phyloP scores from a whole-genome alignment of 2,329 filamentous ascomycete species.

The Penicillium olsonii region DNA sequence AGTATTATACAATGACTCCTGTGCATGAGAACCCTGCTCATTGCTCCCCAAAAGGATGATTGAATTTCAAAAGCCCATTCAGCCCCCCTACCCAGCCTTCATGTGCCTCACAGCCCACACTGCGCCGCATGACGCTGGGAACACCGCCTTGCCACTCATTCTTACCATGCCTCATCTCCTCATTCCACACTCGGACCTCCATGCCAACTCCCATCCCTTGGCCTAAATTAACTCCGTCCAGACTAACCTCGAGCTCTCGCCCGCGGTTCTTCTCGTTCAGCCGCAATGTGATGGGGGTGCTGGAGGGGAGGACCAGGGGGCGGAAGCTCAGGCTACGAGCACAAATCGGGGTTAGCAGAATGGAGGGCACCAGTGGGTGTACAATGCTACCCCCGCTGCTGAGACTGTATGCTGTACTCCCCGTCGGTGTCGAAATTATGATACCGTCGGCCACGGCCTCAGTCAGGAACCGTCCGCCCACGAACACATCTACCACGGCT shows the following conservation, averaged over 20 bases:
- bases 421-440: constrained; percentile 89
- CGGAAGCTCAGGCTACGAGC: constrained; percentile 89
- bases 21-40: not conserved
- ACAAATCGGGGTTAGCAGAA: constrained; percentile 92
- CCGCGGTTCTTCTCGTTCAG: constrained; percentile 79
- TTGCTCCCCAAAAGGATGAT: constrained; percentile 86
- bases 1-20: not conserved
- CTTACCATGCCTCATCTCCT: constrained; percentile 63
- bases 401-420: constrained; percentile 93
- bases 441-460: constrained; percentile 95
- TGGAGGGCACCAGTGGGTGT: constrained; percentile 83
- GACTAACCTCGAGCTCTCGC: constrained; percentile 74
- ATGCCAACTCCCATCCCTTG: constrained; percentile 70
- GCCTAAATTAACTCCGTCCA: constrained; percentile 70
- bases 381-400: constrained; percentile 90
- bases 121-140: constrained; percentile 79
- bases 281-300: constrained; percentile 78
- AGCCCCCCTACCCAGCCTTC: constrained; percentile 96
- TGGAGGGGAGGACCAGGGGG: constrained; percentile 82
- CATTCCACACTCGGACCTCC: constrained; percentile 86
- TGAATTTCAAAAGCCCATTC: constrained; percentile 93
- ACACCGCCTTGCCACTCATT: constrained; percentile 74
- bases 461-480: constrained; percentile 86
- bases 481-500: constrained; percentile 85
- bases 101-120: constrained; percentile 59